phyloP scores from a whole-genome alignment of 1,284 basidiomycete genomes.

The Ganoderma meredithae region DNA sequence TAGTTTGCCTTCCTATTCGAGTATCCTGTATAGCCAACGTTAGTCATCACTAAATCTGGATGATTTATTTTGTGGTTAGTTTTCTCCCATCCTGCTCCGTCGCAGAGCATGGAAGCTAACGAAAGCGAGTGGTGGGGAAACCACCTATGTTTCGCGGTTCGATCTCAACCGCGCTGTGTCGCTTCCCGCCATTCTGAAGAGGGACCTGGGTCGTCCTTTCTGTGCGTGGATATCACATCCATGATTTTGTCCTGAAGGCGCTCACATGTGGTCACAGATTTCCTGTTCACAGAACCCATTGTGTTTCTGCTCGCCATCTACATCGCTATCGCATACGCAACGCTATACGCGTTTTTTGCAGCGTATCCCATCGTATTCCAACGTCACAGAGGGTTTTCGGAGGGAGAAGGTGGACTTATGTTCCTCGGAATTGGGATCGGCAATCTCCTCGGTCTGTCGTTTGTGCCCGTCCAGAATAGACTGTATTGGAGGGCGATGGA shows the following conservation, averaged over 20 bases:
- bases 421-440: slow-evolving; percentile 74
- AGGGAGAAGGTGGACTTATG: slow-evolving; percentile 66
- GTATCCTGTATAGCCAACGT: not conserved
- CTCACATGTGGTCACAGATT: slow-evolving; percentile 46
- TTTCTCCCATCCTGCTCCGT: slow-evolving; percentile 73
- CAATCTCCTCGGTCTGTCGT: slow-evolving; percentile 57
- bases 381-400: slow-evolving; percentile 62
- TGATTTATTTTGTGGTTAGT: slow-evolving; percentile 45
- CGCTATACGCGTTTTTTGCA: slow-evolving; percentile 64
- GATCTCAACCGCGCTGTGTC: slow-evolving; percentile 58
- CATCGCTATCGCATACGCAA: slow-evolving; percentile 71
- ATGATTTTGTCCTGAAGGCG: not conserved
- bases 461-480: slow-evolving; percentile 63
- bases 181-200: slow-evolving; percentile 47
- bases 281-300: slow-evolving; percentile 74
- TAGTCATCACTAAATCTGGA: not conserved
- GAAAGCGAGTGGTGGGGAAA: slow-evolving; percentile 50
- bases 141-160: slow-evolving; percentile 60
- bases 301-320: slow-evolving; percentile 73
- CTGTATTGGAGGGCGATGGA: slow-evolving; percentile 63
- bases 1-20: not conserved
- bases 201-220: slow-evolving; percentile 68
- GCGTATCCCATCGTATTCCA: slow-evolving; percentile 72
- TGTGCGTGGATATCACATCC: slow-evolving; percentile 43
- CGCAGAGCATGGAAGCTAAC: slow-evolving; percentile 59